Evolutionary conservation across 2,329 filamentous ascomycete genomes (phyloP).

Genomic region (Colletotrichum siamense): DNA sequence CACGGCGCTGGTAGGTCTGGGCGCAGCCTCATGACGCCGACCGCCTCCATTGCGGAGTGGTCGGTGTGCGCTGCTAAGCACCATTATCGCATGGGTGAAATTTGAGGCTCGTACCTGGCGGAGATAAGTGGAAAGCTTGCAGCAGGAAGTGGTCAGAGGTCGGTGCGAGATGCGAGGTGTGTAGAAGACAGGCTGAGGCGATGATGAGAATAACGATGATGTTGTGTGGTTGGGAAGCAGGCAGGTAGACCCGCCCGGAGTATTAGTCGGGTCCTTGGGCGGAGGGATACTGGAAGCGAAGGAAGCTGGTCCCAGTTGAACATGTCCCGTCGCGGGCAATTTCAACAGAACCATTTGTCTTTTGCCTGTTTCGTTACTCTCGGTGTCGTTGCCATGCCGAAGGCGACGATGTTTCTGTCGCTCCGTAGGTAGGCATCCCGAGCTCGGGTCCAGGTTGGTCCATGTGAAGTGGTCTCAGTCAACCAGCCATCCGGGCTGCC

Average conservation of each 20-base stretch:
- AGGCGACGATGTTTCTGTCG: not conserved
- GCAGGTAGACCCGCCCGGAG: not conserved
- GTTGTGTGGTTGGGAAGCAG: not conserved
- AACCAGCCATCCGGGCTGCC: not conserved
- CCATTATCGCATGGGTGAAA: not conserved
- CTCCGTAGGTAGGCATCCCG: not conserved
- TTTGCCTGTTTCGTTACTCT: not conserved
- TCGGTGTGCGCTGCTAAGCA: not conserved
- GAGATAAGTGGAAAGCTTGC: not conserved
- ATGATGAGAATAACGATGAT: not conserved
- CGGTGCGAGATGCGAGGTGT: not conserved
- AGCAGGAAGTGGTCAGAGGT: not conserved
- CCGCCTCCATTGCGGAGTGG: not conserved
- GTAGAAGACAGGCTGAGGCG: not conserved
- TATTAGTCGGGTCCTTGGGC: not conserved
- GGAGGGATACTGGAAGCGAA: not conserved
- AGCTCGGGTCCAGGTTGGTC: not conserved
- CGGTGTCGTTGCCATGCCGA: not conserved
- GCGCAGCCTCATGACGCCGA: slow-evolving; percentile 3
- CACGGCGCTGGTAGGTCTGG: not conserved
- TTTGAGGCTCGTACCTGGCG: not conserved
- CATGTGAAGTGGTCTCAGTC: not conserved
- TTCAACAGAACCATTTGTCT: not conserved
- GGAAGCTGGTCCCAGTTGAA: not conserved
- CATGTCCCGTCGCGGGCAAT: not conserved